Percentiles rank a stretch among this genome's conserved stretches.
phyloP scores from a whole-genome alignment of 768 basidiomycete genomes.

The Rhizopogon salebrosus region DNA sequence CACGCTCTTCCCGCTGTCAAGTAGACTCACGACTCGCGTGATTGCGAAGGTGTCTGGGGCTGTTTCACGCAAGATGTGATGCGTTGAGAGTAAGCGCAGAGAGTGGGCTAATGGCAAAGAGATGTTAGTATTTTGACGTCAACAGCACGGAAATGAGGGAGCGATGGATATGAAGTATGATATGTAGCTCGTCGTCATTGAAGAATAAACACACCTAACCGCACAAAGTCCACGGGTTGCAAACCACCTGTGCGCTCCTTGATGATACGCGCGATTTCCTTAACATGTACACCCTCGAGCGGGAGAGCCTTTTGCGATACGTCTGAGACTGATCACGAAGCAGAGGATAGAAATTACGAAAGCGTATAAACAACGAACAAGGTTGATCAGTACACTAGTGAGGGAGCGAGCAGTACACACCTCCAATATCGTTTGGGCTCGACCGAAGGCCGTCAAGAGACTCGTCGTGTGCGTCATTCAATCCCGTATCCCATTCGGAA shows the following conservation, averaged over 20 bases:
- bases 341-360: no score
- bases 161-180: background rate
- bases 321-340: conserved; percentile 31
- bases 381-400: background rate
- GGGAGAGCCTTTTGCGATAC: conserved; percentile 17
- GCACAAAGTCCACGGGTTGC: background rate
- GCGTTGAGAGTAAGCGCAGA: conserved; percentile 47
- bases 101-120: background rate
- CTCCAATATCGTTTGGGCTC: conserved; percentile 2
- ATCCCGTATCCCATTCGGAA: conserved; percentile 25
- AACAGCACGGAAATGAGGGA: background rate
- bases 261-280: conserved; percentile 19
- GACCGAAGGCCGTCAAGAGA: background rate
- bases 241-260: background rate
- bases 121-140: background rate
- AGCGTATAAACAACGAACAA: conserved; percentile 27
- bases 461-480: background rate
- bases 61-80: conserved; percentile 68
- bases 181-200: background rate
- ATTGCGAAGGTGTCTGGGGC: conserved; percentile 68
- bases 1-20: conserved; percentile 63
- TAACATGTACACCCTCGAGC: conserved; percentile 24
- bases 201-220: background rate
- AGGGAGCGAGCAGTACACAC: background rate
- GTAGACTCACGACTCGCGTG: conserved; percentile 62